Conservation (phyloP, 2,329 filamentous ascomycete genomes). For the Curvularia eragrostidis region DNA sequence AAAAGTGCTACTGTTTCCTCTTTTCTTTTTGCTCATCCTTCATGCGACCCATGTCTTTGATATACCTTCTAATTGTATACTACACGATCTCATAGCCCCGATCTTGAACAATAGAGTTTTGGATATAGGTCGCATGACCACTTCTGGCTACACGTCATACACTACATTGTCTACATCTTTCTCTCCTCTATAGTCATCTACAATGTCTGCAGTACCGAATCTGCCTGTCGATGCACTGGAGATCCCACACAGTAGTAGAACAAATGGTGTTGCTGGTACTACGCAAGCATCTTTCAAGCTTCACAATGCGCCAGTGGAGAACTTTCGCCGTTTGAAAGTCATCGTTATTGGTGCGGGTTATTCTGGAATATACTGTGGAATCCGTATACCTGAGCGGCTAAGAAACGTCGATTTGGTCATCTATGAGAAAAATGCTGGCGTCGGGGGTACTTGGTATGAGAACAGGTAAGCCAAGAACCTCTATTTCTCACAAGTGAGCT, state of each 20-base stretch:
- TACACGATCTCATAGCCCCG: slow-evolving; percentile 16
- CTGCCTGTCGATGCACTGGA: slow-evolving; percentile 29
- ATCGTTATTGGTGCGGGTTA: slow-evolving; percentile 56
- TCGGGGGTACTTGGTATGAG: slow-evolving; percentile 52
- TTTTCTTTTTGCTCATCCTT: slow-evolving; percentile 4
- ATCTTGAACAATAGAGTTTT: slow-evolving; percentile 16
- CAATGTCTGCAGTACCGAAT: slow-evolving; percentile 43
- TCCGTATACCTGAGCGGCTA: slow-evolving; percentile 52
- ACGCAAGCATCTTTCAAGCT: slow-evolving; percentile 35
- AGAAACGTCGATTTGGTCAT: slow-evolving; percentile 51
- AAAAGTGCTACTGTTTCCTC: slow-evolving; percentile 6
- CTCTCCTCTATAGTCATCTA: slow-evolving; percentile 1
- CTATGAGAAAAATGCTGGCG: slow-evolving; percentile 54
- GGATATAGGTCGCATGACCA: slow-evolving; percentile 7
- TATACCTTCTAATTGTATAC: slow-evolving; percentile 17
- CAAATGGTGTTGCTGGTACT: slow-evolving; percentile 11
- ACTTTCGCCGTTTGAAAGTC: slow-evolving; percentile 52
- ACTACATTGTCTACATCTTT: neutral
- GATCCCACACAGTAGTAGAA: slow-evolving; percentile 13
- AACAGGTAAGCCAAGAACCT: slow-evolving; percentile 31
- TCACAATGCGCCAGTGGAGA: slow-evolving; percentile 52
- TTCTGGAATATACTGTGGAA: slow-evolving; percentile 54
- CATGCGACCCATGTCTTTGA: slow-evolving; percentile 3
- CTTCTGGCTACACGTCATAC: neutral
- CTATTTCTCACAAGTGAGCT: neutral